A percentile compares a stretch with the other conserved stretches of the same genome.
Evolutionary conservation across 2,329 filamentous ascomycete genomes (phyloP).

Genomic region (Xenosphaeropsis pyriputrescens): DNA sequence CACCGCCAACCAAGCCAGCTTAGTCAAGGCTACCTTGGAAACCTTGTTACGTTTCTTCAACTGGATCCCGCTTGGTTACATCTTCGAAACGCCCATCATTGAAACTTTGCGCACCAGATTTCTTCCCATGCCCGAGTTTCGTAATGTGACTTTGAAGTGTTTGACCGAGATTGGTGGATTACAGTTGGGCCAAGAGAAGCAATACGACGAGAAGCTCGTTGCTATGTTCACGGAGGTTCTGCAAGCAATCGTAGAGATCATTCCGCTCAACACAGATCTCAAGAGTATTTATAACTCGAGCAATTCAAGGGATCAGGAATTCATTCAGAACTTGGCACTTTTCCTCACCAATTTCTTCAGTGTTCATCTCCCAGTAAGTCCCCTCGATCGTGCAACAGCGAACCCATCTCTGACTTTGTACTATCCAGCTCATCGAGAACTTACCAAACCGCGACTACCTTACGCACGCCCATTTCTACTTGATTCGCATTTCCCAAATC

Average conservation of each 20-base stretch:
- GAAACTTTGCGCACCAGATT: constrained; percentile 88
- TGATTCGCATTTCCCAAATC: constrained; percentile 96
- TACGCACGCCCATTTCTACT: constrained; percentile 91
- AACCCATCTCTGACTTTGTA: no score
- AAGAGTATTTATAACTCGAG: constrained; percentile 85
- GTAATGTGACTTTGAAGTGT: constrained; percentile 92
- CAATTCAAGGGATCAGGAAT: constrained; percentile 89
- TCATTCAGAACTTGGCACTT: constrained; percentile 89
- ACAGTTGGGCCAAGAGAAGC: constrained; percentile 60
- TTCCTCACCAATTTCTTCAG: constrained; percentile 97
- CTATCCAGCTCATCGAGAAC: constrained; percentile 69
- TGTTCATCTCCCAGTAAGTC: constrained; percentile 66
- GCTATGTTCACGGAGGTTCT: constrained; percentile 98
- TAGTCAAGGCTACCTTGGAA: constrained; percentile 94
- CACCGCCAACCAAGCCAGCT: constrained; percentile 72
- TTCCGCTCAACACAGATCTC: constrained; percentile 78
- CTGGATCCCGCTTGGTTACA: constrained; percentile 97
- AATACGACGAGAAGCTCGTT: constrained; percentile 89
- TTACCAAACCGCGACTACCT: constrained; percentile 91
- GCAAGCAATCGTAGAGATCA: constrained; percentile 83
- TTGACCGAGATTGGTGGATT: constrained; percentile 93
- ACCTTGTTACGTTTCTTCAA: constrained; percentile 93
- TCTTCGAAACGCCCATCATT: constrained; percentile 95
- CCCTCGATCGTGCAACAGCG: no score
- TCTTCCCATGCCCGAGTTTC: constrained; percentile 84